phyloP scores from a whole-genome alignment of 345 rosid species.

The Raphanus sativus region DNA sequence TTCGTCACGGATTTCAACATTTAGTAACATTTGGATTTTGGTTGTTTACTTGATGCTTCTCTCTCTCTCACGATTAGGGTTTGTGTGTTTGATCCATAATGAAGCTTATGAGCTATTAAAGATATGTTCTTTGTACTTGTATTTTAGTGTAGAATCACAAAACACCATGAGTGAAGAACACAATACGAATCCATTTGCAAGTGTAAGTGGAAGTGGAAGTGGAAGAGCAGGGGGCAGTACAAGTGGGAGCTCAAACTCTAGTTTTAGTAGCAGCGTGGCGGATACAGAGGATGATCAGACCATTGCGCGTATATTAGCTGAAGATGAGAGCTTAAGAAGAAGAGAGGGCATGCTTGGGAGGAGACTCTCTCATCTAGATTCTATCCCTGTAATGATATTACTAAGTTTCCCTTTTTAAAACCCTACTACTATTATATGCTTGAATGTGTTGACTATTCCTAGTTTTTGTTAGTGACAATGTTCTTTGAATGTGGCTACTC shows the following conservation, averaged over 20 bases:
- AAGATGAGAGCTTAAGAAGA: conserved; percentile 52
- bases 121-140: not conserved
- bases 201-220: conserved; percentile 32
- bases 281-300: conserved; percentile 87
- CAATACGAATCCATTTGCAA: conserved; percentile 38
- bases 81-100: not conserved
- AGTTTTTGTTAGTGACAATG: not conserved
- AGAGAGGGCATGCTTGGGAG: conserved; percentile 62
- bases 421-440: not conserved
- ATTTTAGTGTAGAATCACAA: not conserved
- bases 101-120: not conserved
- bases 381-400: conserved; percentile 65
- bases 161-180: conserved; percentile 24
- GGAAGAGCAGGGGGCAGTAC: conserved; percentile 44
- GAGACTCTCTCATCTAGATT: conserved; percentile 84
- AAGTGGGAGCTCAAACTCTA: conserved; percentile 79
- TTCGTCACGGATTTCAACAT: not conserved
- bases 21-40: conserved; percentile 9
- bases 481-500: not conserved
- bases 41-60: not conserved
- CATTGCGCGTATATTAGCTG: conserved; percentile 71
- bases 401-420: not conserved
- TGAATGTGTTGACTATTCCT: not conserved
- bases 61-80: not conserved
- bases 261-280: conserved; percentile 66